Conservation (phyloP, 768 basidiomycete species). For the Lactarius quietus region DNA sequence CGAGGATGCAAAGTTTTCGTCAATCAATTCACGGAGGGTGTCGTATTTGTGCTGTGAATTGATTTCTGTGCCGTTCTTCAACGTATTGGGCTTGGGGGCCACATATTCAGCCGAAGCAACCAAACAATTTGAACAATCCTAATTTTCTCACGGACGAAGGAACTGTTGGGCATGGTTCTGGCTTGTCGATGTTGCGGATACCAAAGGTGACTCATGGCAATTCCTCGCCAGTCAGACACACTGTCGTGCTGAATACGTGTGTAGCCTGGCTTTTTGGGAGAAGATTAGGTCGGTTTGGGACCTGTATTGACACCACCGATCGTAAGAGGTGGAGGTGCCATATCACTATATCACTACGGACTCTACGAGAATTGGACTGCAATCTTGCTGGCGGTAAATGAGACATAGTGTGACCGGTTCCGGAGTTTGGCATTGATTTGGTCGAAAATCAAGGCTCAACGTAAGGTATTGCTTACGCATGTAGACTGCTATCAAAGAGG, state of each 20-base stretch:
- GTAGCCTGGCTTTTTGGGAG: not conserved
- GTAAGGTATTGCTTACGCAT: conserved; percentile 34
- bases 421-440: conserved; percentile 16
- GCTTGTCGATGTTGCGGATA: not conserved
- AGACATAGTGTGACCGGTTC: not conserved
- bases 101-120: not conserved
- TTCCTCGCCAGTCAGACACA: no score
- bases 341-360: not conserved
- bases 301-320: conserved; percentile 7
- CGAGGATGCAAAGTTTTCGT: conserved; percentile 43
- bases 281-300: not conserved
- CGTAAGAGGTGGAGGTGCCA: not conserved
- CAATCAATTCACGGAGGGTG: conserved; percentile 31
- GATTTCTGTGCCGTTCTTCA: conserved; percentile 8
- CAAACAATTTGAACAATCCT: not conserved
- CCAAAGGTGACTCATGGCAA: not conserved
- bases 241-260: not conserved
- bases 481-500: conserved; percentile 41
- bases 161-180: not conserved
- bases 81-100: not conserved
- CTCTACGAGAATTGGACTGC: not conserved
- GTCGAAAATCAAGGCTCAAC: conserved; percentile 6
- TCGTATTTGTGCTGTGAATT: conserved; percentile 16
- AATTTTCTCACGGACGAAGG: not conserved
- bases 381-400: not conserved